Evolutionary conservation across 495 filamentous ascomycete genomes (phyloP), one percentile per base, ranked within the genome.

Genomic region (Chaetomidium leptoderma): DNA sequence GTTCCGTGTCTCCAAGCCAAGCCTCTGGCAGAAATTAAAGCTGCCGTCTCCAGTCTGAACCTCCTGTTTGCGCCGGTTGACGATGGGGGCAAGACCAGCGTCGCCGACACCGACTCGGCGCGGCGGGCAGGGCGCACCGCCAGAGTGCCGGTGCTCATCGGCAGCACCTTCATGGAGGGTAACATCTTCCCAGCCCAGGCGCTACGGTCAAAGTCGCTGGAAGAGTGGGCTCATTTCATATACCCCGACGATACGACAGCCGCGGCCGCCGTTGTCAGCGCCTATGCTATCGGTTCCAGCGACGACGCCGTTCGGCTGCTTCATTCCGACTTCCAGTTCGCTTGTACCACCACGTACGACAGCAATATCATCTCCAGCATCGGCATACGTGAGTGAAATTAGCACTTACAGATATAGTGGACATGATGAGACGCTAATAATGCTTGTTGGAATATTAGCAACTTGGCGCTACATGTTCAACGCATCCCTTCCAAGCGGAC

Each of bases 391-490:
- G 7, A 47, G 44, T 32, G 10, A 37, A 4, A 14, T 11, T 14
- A 37, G 4, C 11, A 1, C 17, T 42, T 8, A 2, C 14, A 1
- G 6, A 2, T 26, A 13, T 17, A 17, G 44, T 29, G 7, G 5
- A 32, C 2, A 17, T 19, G 14, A 26, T 6, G 42, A n/a, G 11
- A 14, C 14, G 42, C 44, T 47, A 17, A 47, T 19, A 13, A 21
- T 17, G 4, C 14, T 14, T 16, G 4, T 11, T 14, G 4, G n/a
- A n/a, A 6, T 6, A 42, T 4, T 10, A 47, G 44, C 27, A 30
- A 47, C 27, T 5, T 47, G 44, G 44, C 44, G 44, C 3, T 47
- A 47, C 27, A n/a, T 47, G 14, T 47, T 47, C 44, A 47, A 47
- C 27, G 44, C 44, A 4, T 47, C 44, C 1, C 27, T 47, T n/a